Evolutionary conservation across 768 basidiomycete species (phyloP), one percentile per base, ranked within the genome.

Genomic region (Clitopilus passeckerianus): DNA sequence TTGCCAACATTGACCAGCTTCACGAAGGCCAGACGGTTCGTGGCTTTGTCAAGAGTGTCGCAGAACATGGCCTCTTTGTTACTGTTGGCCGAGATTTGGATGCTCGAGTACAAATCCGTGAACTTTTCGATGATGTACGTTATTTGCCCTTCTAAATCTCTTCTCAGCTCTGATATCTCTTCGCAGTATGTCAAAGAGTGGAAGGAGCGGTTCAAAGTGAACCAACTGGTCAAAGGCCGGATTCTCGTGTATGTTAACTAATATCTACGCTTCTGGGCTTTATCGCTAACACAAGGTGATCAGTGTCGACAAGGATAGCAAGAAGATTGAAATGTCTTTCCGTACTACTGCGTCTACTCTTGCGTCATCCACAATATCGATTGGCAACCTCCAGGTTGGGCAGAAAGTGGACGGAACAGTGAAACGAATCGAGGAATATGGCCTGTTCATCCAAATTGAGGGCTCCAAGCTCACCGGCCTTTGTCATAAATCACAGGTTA

Each of bases 131-230:
- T 67, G 93, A 95, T 60, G 83, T 83, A 52, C 46, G 77, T 60
- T 20, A 20, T 16, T 56, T 27, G 59, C 16, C 12, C 58, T 24
- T 24, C 56, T 58, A 34, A 15, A 34, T 10, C 20, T 24, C 23
- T 43, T 46, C 33, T 61, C 60, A 58, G 41, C 65, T 53, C n/a
- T 53, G 35, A 60, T 61, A 20, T 65, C 7, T 30, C 27, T 30
- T 7, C 27, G 27, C 7, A 97, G 93, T 98, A 84, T 72, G 84
- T 98, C 66, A 97, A 98, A 73, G 95, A 98, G 41, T 99, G 96
- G 96, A 90, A 95, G 74, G 76, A 80, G 24, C 83, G 80, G 20
- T 98, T 98, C 71, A 74, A 81, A 61, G 74, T 81, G 41, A 87
- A 91, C 65, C 93, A 98, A 66, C 70, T 98, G 2, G 93, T 97